Evolutionary conservation across 257 asterid species (phyloP).

Genomic region (Paraleonurus japonicus): DNA sequence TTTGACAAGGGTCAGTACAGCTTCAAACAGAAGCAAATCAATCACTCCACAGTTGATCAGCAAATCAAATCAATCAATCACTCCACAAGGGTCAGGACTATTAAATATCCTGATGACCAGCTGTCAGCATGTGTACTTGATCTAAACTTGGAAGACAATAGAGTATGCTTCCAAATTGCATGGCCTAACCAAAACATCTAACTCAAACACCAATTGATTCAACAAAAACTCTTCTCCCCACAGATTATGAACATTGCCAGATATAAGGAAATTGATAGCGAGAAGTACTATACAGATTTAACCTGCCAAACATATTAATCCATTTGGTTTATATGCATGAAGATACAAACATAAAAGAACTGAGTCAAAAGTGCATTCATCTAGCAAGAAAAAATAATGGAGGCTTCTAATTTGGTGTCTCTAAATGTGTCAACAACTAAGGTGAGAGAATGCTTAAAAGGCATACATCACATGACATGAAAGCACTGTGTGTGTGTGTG

Average conservation of each 20-base stretch:
- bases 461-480: conserved; percentile 2
- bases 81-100: conserved; percentile 17
- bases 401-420: neutral
- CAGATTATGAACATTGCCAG: conserved; percentile 3
- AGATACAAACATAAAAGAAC: conserved; percentile 13
- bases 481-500: no score
- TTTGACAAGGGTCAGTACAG: conserved; percentile 7
- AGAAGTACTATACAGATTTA: neutral
- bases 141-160: neutral
- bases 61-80: conserved; percentile 1
- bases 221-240: neutral
- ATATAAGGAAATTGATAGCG: neutral
- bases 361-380: neutral
- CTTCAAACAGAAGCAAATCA: conserved; percentile 13
- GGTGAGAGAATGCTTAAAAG: conserved; percentile 9
- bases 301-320: conserved; percentile 3
- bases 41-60: no score
- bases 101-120: conserved; percentile 5
- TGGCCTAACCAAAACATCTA: conserved; percentile 4
- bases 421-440: neutral
- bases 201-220: neutral
- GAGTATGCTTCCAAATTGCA: neutral
- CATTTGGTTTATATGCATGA: conserved; percentile 10
- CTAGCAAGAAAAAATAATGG: neutral
- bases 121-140: neutral